Evolutionary conservation across 2,329 filamentous ascomycete species (phyloP).

Genomic region (Didymosphaeria variabile): DNA sequence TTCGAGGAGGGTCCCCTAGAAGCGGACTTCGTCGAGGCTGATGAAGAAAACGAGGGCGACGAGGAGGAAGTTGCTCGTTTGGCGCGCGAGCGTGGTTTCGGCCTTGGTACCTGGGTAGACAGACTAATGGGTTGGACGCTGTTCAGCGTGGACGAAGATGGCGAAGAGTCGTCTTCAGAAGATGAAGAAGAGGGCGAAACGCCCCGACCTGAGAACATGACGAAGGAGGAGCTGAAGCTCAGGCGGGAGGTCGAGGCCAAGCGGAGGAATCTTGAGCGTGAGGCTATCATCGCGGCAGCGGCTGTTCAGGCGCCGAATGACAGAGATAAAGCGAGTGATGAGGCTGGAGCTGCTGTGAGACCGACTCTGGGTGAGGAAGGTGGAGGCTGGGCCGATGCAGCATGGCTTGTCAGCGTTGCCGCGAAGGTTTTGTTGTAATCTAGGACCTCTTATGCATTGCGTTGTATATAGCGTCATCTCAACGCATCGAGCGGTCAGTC

Average conservation of each 20-base stretch:
- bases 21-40: conserved; percentile 62
- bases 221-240: conserved; percentile 49
- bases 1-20: conserved; percentile 39
- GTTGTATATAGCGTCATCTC: background rate
- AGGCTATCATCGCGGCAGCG: conserved; percentile 46
- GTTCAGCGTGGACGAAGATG: conserved; percentile 63
- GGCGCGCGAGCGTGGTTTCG: conserved; percentile 62
- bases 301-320: conserved; percentile 49
- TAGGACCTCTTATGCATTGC: background rate
- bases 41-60: conserved; percentile 55
- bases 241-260: conserved; percentile 48
- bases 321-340: conserved; percentile 14
- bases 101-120: conserved; percentile 66
- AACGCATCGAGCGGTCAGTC: background rate
- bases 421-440: conserved; percentile 53
- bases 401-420: conserved; percentile 66
- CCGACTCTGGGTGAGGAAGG: conserved; percentile 37
- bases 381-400: conserved; percentile 67
- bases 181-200: conserved; percentile 42
- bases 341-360: conserved; percentile 23
- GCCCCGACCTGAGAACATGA: conserved; percentile 39
- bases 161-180: conserved; percentile 46
- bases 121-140: conserved; percentile 65
- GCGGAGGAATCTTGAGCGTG: conserved; percentile 46
- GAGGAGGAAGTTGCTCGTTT: conserved; percentile 64